These are phyloP conservation scores for Tolypocladium endophyticum DNA, from an alignment of 2,329 filamentous ascomycete species.

Conservation along the genomic window DNA sequence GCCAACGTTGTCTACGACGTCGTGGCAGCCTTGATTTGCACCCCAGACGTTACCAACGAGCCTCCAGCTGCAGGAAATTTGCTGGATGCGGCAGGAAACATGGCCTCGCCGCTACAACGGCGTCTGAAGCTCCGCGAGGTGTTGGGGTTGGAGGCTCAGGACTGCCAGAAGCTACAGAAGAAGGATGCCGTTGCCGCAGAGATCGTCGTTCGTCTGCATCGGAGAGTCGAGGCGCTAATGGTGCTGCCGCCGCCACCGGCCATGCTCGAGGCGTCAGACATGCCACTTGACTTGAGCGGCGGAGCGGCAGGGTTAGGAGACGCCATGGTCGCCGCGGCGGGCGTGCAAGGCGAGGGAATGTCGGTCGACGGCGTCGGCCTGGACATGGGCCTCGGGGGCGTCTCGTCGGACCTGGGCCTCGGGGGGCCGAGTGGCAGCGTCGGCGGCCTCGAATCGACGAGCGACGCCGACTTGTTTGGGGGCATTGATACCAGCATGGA, in stretches of 20 bases:
- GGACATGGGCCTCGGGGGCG: constrained; percentile 31
- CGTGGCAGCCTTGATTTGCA: constrained; percentile 57
- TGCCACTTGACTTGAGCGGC: constrained; percentile 28
- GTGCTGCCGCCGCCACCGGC: constrained; percentile 26
- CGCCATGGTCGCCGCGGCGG: constrained; percentile 31
- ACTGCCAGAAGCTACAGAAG: constrained; percentile 45
- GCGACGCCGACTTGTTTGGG: constrained; percentile 29
- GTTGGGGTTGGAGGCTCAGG: constrained; percentile 46
- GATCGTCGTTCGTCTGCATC: constrained; percentile 50
- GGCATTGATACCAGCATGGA: constrained; percentile 30
- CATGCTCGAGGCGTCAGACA: constrained; percentile 30
- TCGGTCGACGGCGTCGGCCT: constrained; percentile 30
- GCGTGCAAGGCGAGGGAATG: constrained; percentile 27
- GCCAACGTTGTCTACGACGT: constrained; percentile 58
- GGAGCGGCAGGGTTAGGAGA: constrained; percentile 27
- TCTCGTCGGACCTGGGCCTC: constrained; percentile 26
- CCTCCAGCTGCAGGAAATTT: constrained; percentile 18
- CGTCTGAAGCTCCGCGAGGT: constrained; percentile 49
- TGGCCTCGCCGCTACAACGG: constrained; percentile 28
- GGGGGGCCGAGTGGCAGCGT: constrained; percentile 21
- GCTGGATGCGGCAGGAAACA: constrained; percentile 23
- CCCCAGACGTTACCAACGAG: constrained; percentile 45
- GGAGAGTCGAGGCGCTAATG: constrained; percentile 57
- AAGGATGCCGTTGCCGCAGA: constrained; percentile 49
- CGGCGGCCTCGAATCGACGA: constrained; percentile 17